Percentiles rank a stretch among this genome's conserved stretches.
phyloP scores from a whole-genome alignment of 495 filamentous ascomycete genomes.

The Penicillium cosmopolitanum region DNA sequence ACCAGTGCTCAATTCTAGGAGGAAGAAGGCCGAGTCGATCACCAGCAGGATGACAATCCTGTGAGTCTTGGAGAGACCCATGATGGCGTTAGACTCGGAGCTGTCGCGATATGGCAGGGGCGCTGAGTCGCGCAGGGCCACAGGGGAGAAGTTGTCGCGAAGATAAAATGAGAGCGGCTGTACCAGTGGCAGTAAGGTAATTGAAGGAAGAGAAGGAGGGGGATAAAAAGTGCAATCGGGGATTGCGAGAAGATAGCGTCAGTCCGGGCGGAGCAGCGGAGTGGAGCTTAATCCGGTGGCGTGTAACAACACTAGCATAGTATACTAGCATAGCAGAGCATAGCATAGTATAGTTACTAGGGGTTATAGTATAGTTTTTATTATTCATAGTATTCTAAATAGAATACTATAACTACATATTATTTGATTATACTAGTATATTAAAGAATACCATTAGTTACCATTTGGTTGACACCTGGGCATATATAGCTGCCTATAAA shows the following conservation, averaged over 20 bases:
- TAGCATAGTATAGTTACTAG: too few relatives aligned
- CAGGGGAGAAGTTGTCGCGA: constrained; percentile 9
- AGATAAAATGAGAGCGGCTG: background rate
- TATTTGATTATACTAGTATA: too few relatives aligned
- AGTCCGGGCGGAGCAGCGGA: background rate
- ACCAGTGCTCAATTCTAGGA: constrained; percentile 83
- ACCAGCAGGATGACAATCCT: constrained; percentile 90
- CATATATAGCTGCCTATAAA: too few relatives aligned
- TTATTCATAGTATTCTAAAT: too few relatives aligned
- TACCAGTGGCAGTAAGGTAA: background rate
- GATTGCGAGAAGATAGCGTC: background rate
- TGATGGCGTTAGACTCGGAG: constrained; percentile 35
- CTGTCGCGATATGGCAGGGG: constrained; percentile 19
- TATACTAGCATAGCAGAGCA: too few relatives aligned
- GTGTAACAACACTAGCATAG: background rate
- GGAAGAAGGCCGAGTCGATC: constrained; percentile 88
- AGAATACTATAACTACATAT: too few relatives aligned
- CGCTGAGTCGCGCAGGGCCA: constrained; percentile 33
- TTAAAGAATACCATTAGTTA: too few relatives aligned
- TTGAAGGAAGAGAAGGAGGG: background rate
- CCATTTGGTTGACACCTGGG: too few relatives aligned
- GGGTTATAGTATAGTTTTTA: too few relatives aligned
- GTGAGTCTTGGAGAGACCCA: constrained; percentile 91
- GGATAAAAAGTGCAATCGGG: background rate
- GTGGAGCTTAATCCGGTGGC: background rate